Percentiles rank a stretch among this genome's conserved stretches.
Evolutionary conservation across 805 yeast genomes (phyloP).

Genomic region (Metschnikowia lochheadii): DNA sequence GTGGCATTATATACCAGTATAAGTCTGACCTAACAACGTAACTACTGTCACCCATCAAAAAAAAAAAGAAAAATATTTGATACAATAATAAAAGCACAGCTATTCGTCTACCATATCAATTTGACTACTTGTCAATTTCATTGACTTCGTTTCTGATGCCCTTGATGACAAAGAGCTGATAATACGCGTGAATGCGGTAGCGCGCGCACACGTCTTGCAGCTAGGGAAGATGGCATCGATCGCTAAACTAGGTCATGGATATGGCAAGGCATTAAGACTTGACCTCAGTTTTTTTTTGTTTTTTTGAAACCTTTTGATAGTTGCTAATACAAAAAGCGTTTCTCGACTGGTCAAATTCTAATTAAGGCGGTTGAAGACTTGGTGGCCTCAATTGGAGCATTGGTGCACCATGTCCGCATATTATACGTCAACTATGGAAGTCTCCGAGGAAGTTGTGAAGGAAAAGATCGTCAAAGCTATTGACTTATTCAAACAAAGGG

Average conservation of each 20-base stretch:
- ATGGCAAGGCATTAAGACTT: not conserved
- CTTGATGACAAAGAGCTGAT: not conserved
- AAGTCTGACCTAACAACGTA: no score
- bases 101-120: no score
- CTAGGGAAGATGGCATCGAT: not conserved
- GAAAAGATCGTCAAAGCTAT: constrained; percentile 29
- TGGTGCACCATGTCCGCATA: not conserved
- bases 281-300: not conserved
- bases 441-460: constrained; percentile 22
- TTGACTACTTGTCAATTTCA: no score
- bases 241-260: not conserved
- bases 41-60: no score
- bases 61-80: no score
- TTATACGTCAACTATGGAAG: constrained; percentile 11
- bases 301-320: no score
- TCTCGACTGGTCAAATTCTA: no score
- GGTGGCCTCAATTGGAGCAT: not conserved
- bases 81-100: no score
- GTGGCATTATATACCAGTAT: no score
- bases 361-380: no score
- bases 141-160: no score
- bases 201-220: not conserved
- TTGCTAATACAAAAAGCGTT: no score
- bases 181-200: not conserved
- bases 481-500: constrained; percentile 28